Evolutionary conservation across 176 grass and related monocot species (phyloP).

Genomic region (Raddia distichophylla): DNA sequence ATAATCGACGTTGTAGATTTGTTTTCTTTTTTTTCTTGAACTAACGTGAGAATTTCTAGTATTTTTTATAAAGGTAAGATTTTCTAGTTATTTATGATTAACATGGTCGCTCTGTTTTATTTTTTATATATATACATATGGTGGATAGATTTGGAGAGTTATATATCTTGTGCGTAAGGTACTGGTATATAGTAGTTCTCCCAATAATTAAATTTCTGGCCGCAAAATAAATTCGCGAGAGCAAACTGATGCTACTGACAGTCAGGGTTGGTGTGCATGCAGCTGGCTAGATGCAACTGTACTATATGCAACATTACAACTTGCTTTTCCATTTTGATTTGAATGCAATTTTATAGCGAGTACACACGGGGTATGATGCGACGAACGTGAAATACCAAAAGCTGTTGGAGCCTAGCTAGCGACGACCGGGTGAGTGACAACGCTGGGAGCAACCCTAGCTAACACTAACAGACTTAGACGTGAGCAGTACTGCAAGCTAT

Average conservation of each 20-base stretch:
- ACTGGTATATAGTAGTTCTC: not conserved
- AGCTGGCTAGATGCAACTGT: not conserved
- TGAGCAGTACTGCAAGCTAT: not conserved
- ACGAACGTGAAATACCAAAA: conserved; percentile 8
- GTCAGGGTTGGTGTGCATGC: not conserved
- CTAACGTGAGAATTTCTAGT: too few species aligned
- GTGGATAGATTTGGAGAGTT: too few species aligned
- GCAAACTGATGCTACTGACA: not conserved
- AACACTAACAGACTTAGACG: conserved; percentile 39
- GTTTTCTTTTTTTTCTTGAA: too few species aligned
- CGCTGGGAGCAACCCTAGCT: conserved; percentile 22
- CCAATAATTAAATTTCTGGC: not conserved
- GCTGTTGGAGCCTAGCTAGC: not conserved
- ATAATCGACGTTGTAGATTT: too few species aligned
- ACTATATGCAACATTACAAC: too few species aligned
- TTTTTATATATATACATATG: too few species aligned
- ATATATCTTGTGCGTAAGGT: not conserved
- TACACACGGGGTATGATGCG: not conserved
- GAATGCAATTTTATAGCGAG: not conserved
- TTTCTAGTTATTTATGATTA: too few species aligned
- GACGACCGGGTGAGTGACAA: not conserved
- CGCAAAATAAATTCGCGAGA: not conserved
- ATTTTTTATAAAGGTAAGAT: too few species aligned
- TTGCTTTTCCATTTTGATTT: not conserved
- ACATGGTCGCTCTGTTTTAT: too few species aligned